Conservation (phyloP, 495 filamentous ascomycete species). For the Talaromyces proteolyticus region DNA sequence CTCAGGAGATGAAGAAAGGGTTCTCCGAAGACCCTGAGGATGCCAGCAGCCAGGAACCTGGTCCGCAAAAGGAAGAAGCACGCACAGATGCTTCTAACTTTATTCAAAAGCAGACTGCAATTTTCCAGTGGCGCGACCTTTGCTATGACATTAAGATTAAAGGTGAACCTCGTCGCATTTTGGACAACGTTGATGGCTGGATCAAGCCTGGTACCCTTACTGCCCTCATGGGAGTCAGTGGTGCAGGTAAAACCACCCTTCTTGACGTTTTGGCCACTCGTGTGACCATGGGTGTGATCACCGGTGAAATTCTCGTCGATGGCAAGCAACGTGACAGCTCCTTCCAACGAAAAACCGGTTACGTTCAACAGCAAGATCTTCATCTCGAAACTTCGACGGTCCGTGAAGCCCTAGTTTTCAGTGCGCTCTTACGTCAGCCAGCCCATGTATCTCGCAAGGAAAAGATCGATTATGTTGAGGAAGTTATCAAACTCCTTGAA, state of each 20-base stretch:
- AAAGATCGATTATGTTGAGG: conserved; percentile 82
- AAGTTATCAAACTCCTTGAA: conserved; percentile 83
- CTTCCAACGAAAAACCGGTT: conserved; percentile 88
- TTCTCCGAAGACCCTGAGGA: conserved; percentile 5
- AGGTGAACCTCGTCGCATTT: conserved; percentile 62
- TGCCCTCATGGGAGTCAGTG: conserved; percentile 71
- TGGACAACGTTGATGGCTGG: conserved; percentile 84
- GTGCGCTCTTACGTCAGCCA: conserved; percentile 79
- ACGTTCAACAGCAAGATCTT: conserved; percentile 91
- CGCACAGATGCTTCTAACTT: conserved; percentile 44
- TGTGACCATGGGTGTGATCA: conserved; percentile 80
- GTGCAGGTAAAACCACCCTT: conserved; percentile 57
- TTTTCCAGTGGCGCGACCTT: conserved; percentile 84
- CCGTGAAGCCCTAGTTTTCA: conserved; percentile 75
- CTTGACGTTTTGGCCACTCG: conserved; percentile 50
- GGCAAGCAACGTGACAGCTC: conserved; percentile 66
- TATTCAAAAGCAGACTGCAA: conserved; percentile 53
- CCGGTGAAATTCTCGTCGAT: conserved; percentile 80
- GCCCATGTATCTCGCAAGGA: conserved; percentile 58
- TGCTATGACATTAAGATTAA: conserved; percentile 91
- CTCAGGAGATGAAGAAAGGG: conserved; percentile 52
- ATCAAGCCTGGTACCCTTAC: conserved; percentile 88
- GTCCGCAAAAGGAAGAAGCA: conserved; percentile 19
- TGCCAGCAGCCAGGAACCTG: not conserved
- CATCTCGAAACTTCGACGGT: conserved; percentile 81